These are phyloP conservation scores for Gynandropsis gynandra DNA, from an alignment of 345 rosid genomes.

Conservation along the genomic window DNA sequence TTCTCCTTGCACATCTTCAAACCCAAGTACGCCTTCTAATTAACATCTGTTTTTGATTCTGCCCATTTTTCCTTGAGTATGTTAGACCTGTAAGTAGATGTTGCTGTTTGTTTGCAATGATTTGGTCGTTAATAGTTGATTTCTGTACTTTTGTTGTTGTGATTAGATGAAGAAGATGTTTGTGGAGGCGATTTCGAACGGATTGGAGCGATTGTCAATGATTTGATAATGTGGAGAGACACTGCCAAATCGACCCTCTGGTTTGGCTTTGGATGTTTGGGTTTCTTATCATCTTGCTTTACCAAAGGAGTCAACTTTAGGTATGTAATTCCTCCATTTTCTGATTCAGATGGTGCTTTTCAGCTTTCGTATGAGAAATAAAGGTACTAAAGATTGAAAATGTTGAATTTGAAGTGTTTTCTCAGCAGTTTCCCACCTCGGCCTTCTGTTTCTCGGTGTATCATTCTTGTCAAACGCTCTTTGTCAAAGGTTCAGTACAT, in stretches of 20 bases:
- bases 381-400: conserved; percentile 11
- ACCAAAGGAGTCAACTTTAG: conserved; percentile 67
- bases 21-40: conserved; percentile 36
- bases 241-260: conserved; percentile 78
- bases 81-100: no score
- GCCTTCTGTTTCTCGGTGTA: conserved; percentile 63
- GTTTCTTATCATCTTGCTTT: conserved; percentile 76
- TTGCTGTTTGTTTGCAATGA: conserved; percentile 7
- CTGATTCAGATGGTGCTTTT: conserved; percentile 3
- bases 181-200: conserved; percentile 47
- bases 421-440: conserved; percentile 61
- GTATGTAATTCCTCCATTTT: conserved; percentile 26
- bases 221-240: conserved; percentile 80
- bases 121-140: conserved; percentile 4
- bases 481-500: conserved; percentile 46
- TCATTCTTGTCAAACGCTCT: conserved; percentile 80
- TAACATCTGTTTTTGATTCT: neutral
- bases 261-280: conserved; percentile 81
- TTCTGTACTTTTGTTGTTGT: conserved; percentile 9
- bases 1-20: conserved; percentile 40
- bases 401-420: conserved; percentile 46
- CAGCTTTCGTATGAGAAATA: conserved; percentile 2
- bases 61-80: no score
- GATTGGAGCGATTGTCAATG: conserved; percentile 42
- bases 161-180: conserved; percentile 40